Base-by-base conservation (phyloP, 2,329 filamentous ascomycete species). In the Colletotrichum horii region DNA sequence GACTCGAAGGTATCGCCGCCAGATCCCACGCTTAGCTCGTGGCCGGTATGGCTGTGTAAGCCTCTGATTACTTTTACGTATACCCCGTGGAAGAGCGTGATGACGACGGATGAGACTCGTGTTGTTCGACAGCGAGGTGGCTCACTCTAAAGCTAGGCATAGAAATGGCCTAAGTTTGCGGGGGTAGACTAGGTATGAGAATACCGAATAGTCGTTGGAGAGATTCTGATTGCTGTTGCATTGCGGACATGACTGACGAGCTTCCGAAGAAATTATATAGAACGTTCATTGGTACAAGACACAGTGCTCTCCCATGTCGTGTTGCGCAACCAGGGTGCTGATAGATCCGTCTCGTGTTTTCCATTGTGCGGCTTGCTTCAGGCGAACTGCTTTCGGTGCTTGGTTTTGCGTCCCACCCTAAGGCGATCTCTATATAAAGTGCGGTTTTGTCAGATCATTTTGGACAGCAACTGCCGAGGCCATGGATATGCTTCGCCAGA, bases 371-470 rank as follows among this genome's bases (percentile, higher is more conserved):
- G 3, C 43, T 22, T 4, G 3, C 43, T 48, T 48, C 38, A 43
- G 38, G 38, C 3, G 3, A 43, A n/a, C 3, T 43, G 38, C 3
- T n/a, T 11, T 12, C 3, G 0, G 9, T n/a, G 1, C 38, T n/a
- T 12, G 0, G 19, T n/a, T 43, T 19, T 43, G 38, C 38, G 19
- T 1, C 1, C 19, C 19, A 8, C 36, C 8, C 4, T 11, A 0
- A 43, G 38, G 5, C 1, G 2, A n/a, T 3, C 6, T 3, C 9
- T 6, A n/a, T 6, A 43, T 43, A 12, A 0, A 43, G 0, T 3
- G 38, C 38, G 38, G 19, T n/a, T 19, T 43, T 48, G 19, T n/a
- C 38, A 48, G 38, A 48, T n/a, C 19, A n/a, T n/a, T 9, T 43
- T 9, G 3, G 38, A 48, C 9, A 2, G 38, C n/a, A 6, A n/a